Conservation (phyloP, 2,329 filamentous ascomycete species). For the Colletotrichum phormii region DNA sequence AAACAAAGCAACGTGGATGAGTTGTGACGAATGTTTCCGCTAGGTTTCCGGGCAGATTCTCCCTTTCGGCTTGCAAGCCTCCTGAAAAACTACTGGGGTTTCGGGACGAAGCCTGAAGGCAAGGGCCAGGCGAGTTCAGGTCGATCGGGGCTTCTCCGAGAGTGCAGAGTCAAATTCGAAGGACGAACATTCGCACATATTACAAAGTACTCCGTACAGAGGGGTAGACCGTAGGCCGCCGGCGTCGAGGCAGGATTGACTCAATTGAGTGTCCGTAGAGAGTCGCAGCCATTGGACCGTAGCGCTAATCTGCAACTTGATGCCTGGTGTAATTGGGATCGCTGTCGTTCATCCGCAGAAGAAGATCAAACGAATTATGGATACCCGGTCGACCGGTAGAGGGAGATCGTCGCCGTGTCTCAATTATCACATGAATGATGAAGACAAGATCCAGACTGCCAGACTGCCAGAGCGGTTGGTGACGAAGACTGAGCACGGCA, state of each 20-base stretch:
- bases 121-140: neutral
- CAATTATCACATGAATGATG: neutral
- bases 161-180: neutral
- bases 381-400: neutral
- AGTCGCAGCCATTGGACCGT: neutral
- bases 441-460: neutral
- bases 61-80: neutral
- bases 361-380: neutral
- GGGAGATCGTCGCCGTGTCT: neutral
- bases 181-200: neutral
- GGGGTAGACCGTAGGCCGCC: too few species aligned
- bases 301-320: neutral
- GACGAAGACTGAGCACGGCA: neutral
- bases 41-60: neutral
- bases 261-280: too few species aligned
- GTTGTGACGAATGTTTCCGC: neutral
- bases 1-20: conserved; percentile 6
- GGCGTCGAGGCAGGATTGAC: neutral
- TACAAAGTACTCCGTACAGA: neutral
- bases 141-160: neutral
- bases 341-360: conserved; percentile 12
- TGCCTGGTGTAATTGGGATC: conserved; percentile 27
- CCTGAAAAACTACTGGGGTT: neutral
- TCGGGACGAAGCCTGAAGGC: too few species aligned
- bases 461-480: neutral